phyloP scores from a whole-genome alignment of 1,284 basidiomycete genomes.

The Cryptococcus jaspeensis region DNA sequence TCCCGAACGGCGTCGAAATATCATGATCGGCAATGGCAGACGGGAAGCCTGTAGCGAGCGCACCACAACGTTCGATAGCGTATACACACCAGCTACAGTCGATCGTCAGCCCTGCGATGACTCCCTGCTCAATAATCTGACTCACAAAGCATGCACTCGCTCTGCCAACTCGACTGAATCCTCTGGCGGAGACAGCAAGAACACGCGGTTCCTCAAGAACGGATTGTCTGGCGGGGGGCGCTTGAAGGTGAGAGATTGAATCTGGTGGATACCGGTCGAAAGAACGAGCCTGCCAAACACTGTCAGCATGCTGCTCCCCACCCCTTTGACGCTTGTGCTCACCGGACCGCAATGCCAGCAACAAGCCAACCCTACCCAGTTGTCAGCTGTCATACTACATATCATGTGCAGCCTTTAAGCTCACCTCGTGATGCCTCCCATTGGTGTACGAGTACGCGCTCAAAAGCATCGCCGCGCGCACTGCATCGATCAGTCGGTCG shows the following conservation, averaged over 20 bases:
- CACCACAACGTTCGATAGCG: conserved; percentile 39
- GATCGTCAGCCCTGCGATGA: background rate
- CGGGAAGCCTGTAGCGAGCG: conserved; percentile 42
- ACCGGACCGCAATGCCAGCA: conserved; percentile 33
- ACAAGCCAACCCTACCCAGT: conserved; percentile 36
- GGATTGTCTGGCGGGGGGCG: conserved; percentile 24
- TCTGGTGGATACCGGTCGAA: conserved; percentile 46
- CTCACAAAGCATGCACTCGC: conserved; percentile 45
- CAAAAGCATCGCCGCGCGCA: conserved; percentile 42
- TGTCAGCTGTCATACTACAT: background rate
- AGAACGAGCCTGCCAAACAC: conserved; percentile 24
- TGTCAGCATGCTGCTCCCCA: background rate
- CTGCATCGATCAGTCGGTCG: conserved; percentile 43
- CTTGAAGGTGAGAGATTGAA: conserved; percentile 29
- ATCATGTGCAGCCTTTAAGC: background rate
- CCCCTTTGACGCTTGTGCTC: background rate
- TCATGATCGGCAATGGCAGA: conserved; percentile 36
- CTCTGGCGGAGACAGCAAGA: conserved; percentile 40
- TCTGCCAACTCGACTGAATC: conserved; percentile 46
- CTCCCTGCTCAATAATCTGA: background rate
- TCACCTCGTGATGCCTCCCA: conserved; percentile 41
- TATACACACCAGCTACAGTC: conserved; percentile 38
- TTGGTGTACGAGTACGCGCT: conserved; percentile 41
- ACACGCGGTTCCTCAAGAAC: conserved; percentile 34
- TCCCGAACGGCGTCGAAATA: conserved; percentile 43